Base-by-base conservation (phyloP, 1,284 basidiomycete genomes). In the Exobasidium cylindrosporum region DNA sequence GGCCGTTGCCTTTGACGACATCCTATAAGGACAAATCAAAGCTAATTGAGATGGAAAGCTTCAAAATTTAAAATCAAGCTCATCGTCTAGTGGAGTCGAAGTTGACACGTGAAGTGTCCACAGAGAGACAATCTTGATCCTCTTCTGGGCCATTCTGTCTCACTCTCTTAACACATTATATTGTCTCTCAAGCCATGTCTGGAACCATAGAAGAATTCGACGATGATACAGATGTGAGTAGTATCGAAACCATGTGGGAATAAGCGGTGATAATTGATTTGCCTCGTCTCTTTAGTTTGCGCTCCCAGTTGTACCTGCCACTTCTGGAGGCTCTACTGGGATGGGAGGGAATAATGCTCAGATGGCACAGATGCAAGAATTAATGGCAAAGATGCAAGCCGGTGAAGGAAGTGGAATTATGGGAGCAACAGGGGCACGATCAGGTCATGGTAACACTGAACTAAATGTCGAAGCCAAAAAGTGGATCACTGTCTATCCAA, bases 401-500 rank as follows among this genome's bases (percentile, higher is more conserved):
- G 65, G 66, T 46, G 63, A 63, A 45, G 66, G 65, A 30, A 28
- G 54, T 64, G 47, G 60, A 46, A 31, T 32, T 23, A 44, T 43
- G 7, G 47, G 21, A 50, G 47, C 47, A 21, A 24, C 47, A 13
- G 14, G 21, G 14, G 40, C 30, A 14, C 46, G 21, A 53, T 30
- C 29, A 31, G n/a, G n/a, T n/a, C n/a, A n/a, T n/a, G n/a, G n/a
- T n/a, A n/a, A n/a, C n/a, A 59, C 29, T 49, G 47, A 50, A 28
- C 30, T 45, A 43, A 17, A 3, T n/a, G 69, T 65, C 11, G 73
- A 76, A 29, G 67, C 73, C 62, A 77, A 77, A 57, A 92, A 91
- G 74, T 97, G 93, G 93, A 89, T 91, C 63, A 89, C 89, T 71
- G 86, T 97, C 76, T 98, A 98, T 80, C 95, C 95, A 2, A 90